Percentiles rank a stretch among this genome's conserved stretches.
Conservation (phyloP, 257 asterid genomes). For the Fraxinus quadrangulata region DNA sequence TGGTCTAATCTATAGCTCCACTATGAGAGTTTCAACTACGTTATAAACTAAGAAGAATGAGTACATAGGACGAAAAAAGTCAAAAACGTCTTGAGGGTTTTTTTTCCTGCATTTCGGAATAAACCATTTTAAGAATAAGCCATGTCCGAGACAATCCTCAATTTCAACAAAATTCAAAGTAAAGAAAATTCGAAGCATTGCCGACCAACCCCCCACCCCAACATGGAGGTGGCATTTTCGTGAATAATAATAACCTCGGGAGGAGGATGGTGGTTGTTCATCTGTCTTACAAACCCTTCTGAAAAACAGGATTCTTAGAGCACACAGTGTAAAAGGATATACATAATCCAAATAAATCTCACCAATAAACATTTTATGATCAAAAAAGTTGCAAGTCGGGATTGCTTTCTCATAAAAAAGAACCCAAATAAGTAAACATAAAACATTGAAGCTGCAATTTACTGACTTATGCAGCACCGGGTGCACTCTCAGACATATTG, state of each 20-base stretch:
- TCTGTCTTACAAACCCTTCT: constrained; percentile 36
- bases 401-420: constrained; percentile 17
- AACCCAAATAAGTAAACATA: not conserved
- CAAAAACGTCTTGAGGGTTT: too few species aligned
- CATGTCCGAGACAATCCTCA: too few species aligned
- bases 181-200: too few species aligned
- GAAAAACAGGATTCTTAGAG: constrained; percentile 34
- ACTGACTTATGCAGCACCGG: not conserved
- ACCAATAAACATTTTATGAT: constrained; percentile 11
- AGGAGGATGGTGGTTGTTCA: constrained; percentile 3
- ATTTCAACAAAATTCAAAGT: too few species aligned
- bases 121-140: too few species aligned
- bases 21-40: too few species aligned
- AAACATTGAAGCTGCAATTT: constrained; percentile 31
- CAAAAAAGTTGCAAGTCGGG: constrained; percentile 10
- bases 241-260: not conserved
- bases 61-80: too few species aligned
- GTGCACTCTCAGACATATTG: not conserved
- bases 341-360: constrained; percentile 4
- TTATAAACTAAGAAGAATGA: too few species aligned
- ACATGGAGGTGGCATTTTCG: too few species aligned
- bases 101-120: too few species aligned
- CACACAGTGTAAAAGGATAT: constrained; percentile 9
- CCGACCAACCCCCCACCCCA: too few species aligned
- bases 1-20: too few species aligned